Base-by-base conservation (phyloP, 164 flowering plant genomes). In the Vitis rotundifolia region DNA sequence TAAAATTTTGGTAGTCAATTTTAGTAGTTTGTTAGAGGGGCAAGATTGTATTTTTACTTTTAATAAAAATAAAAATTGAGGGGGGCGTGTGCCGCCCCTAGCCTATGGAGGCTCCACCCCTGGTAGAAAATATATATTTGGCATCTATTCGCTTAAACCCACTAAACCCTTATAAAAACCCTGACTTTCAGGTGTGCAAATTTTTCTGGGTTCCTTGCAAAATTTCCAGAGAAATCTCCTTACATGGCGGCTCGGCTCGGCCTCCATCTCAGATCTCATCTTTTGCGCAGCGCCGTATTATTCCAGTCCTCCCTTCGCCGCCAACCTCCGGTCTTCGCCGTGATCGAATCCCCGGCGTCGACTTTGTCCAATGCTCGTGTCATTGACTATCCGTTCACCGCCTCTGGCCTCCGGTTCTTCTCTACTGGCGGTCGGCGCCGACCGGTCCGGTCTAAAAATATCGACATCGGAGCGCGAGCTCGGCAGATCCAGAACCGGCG, bases 401-500 rank as follows among this genome's bases (percentile, higher is more conserved):
- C 44, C 59, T 44, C 79, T 49, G 56, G 71, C 11, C 8, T 72
- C 70, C 87, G 91, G 3, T 77, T 76, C 76, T 71, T 90, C 59
- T 89, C 95, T 49, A 83, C 90, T 56, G 77, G 80, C 58, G 67
- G 49, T 1, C 78, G 86, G 54, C 77, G 85, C 67, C 75, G 64
- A 48, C 84, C 89, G 10, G 29, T 59, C 48, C 85, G 86, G 0
- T 56, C 88, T 16, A 73, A 73, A 37, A 56, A 60, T 31, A 82
- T 87, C 12, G 94, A 90, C 79, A 90, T 94, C 78, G 96, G 88
- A 2, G 90, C 91, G 48, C 80, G 90, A 44, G 97, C 98, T 26
- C 82, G 98, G 8, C 95, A 91, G 73, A 77, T 93, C 59, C 98
- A 91, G 76, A 85, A 76, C 66, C 91, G 95, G 12, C 90, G 98